These are phyloP conservation scores for Kitagawia praeruptora DNA, from an alignment of 129 eudicot species.

Conservation along the genomic window DNA sequence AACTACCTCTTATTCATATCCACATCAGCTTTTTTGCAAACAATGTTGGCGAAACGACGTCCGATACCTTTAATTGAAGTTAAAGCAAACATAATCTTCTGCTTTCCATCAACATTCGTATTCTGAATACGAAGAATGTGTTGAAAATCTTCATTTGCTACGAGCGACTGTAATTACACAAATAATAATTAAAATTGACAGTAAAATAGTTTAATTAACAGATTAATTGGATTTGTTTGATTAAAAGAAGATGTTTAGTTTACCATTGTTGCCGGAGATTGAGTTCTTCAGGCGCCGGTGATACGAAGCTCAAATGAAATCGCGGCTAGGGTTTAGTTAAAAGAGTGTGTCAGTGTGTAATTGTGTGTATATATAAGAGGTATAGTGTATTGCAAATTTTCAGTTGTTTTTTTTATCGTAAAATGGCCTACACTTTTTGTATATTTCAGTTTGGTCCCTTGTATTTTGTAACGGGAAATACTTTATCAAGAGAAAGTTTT, in stretches of 20 bases:
- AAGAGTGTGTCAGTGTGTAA: not conserved
- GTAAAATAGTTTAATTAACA: not conserved
- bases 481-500: too few relatives aligned
- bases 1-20: slow-evolving; percentile 66
- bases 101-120: slow-evolving; percentile 67
- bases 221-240: not conserved
- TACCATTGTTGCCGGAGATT: slow-evolving; percentile 7
- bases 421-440: not conserved
- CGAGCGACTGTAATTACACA: slow-evolving; percentile 34
- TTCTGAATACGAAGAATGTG: slow-evolving; percentile 72
- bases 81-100: slow-evolving; percentile 62
- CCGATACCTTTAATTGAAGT: slow-evolving; percentile 70
- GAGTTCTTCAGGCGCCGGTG: not conserved
- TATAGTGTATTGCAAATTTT: too few relatives aligned
- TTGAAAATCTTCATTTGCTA: slow-evolving; percentile 61
- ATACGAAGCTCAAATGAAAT: not conserved
- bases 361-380: not conserved
- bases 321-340: slow-evolving; percentile 10
- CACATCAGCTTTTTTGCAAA: slow-evolving; percentile 61
- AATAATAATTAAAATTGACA: not conserved
- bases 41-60: slow-evolving; percentile 61
- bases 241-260: not conserved
- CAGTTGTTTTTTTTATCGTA: not conserved
- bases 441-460: not conserved
- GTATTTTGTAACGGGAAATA: too few relatives aligned